Evolutionary conservation across 495 filamentous ascomycete species (phyloP), one percentile per base, ranked within the genome.

Genomic region (Tuber microsphaerosporum): DNA sequence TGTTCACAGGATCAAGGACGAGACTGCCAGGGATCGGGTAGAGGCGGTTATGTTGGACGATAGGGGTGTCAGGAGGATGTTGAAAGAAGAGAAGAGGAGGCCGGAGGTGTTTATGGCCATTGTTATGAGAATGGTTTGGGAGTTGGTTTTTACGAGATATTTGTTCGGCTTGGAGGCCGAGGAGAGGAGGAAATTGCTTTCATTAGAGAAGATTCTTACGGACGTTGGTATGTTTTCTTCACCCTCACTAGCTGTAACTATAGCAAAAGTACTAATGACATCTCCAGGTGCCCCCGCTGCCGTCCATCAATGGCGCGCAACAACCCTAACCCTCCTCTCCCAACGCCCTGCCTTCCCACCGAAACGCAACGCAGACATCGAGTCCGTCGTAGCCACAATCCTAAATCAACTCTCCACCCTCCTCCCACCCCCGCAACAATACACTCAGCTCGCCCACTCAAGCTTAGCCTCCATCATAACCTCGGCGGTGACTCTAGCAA

Each of bases 141-240:
- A 98, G 83, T 97, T 92, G 81, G 90, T 99, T 82, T 99, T 99
- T 84, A 97, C 94, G 17, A 91, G 96, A 74, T 99, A 98, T 82
- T 89, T 99, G 48, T 98, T 99, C 82, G 95, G 96, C 77, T 95
- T 98, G 93, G 94, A 97, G 84, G 89, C 93, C 72, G 95, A 97
- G 82, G 94, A 99, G 82, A 91, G 96, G 41, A 94, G 98, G 84
- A 97, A 97, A 82, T 91, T 99, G 82, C 97, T 98, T 85, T 89
- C 89, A 12, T 89, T 98, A 22, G 95, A 99, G 85, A 97, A 95
- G 85, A 89, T 90, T 72, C 87, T 99, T n/a, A 84, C 86, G 41
- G 95, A 97, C 84, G 92, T 97, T 79, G 94, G 93, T 82, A 74
- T 37, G 79, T 71, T 37, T 8, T 45, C 44, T 31, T 26, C 56